Conservation (phyloP, 2,329 filamentous ascomycete genomes). For the Aspergillus bombycis region DNA sequence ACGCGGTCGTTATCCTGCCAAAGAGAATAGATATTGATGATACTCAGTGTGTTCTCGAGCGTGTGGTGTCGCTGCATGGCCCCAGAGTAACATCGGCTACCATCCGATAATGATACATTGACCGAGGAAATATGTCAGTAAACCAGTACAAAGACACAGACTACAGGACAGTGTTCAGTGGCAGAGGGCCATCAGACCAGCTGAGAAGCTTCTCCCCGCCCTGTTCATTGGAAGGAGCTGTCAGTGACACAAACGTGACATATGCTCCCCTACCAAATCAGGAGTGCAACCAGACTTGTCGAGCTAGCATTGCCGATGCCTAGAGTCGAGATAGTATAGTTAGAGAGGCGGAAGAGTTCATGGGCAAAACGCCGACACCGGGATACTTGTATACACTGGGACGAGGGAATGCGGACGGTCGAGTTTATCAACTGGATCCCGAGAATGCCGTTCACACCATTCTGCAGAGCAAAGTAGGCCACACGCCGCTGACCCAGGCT, state of each 20-base stretch:
- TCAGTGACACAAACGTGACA: not conserved
- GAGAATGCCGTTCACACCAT: not conserved
- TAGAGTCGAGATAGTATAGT: not conserved
- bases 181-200: constrained; percentile 39
- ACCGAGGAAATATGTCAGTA: constrained; percentile 39
- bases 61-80: too few relatives aligned
- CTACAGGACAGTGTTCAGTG: constrained; percentile 37
- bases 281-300: constrained; percentile 29
- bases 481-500: not conserved
- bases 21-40: too few relatives aligned
- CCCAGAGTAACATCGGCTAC: constrained; percentile 15
- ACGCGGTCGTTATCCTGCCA: too few relatives aligned
- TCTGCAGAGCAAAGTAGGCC: not conserved
- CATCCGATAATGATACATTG: constrained; percentile 39
- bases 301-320: not conserved
- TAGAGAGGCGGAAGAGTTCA: not conserved
- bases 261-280: constrained; percentile 27
- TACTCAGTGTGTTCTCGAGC: too few relatives aligned
- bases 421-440: not conserved
- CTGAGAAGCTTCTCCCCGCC: constrained; percentile 46
- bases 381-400: not conserved
- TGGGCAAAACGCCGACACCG: not conserved
- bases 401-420: not conserved
- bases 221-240: constrained; percentile 26
- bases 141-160: constrained; percentile 44